Evolutionary conservation across 2,329 filamentous ascomycete species (phyloP).

Genomic region (Claviceps sp.): DNA sequence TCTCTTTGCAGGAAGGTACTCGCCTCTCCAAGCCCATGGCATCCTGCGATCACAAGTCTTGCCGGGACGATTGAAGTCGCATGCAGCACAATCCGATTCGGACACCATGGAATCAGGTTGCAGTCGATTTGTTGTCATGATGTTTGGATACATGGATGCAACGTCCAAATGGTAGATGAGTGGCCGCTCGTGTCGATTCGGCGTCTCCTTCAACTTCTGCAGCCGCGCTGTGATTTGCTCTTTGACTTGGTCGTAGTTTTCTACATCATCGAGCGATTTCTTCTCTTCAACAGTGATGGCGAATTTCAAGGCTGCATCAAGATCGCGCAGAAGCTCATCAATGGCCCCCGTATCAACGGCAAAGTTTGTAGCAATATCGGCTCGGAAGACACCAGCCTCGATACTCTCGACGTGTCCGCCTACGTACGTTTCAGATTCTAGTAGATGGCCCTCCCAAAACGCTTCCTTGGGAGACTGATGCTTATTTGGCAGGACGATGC

Average conservation of each 20-base stretch:
- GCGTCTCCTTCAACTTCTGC: conserved; percentile 61
- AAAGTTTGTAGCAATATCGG: conserved; percentile 92
- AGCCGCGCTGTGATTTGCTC: conserved; percentile 64
- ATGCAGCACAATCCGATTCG: conserved; percentile 90
- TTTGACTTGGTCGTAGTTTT: conserved; percentile 75
- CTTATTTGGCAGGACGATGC: conserved; percentile 92
- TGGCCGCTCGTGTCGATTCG: conserved; percentile 72
- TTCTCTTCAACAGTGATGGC: conserved; percentile 76
- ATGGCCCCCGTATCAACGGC: conserved; percentile 77
- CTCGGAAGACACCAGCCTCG: conserved; percentile 90
- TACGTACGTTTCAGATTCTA: conserved; percentile 96
- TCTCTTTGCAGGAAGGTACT: conserved; percentile 87
- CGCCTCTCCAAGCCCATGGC: conserved; percentile 96
- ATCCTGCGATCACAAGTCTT: conserved; percentile 92
- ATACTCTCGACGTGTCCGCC: conserved; percentile 99
- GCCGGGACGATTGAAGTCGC: conserved; percentile 93
- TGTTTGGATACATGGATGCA: conserved; percentile 98
- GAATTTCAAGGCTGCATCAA: conserved; percentile 82
- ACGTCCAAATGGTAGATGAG: conserved; percentile 97
- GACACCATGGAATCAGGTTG: conserved; percentile 99
- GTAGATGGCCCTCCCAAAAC: conserved; percentile 91
- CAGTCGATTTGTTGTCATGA: conserved; percentile 97
- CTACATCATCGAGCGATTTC: conserved; percentile 64
- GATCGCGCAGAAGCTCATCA: conserved; percentile 73
- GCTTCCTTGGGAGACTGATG: conserved; percentile 81